These are phyloP conservation scores for Saccharomyces hybrid DNA, from an alignment of 1,139 yeast genomes.

Conservation along the genomic window DNA sequence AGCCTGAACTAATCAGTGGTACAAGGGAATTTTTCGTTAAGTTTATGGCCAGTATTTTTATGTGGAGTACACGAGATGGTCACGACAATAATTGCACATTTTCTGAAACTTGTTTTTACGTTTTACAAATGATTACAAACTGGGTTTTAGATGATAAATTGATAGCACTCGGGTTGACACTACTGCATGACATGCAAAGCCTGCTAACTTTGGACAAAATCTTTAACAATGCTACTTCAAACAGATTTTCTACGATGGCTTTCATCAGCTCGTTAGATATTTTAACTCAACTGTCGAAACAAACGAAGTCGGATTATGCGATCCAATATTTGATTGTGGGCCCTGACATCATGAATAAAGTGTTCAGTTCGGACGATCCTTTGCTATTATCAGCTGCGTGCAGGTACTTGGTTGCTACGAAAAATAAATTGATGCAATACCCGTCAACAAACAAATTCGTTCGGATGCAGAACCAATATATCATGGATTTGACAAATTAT, in stretches of 20 bases:
- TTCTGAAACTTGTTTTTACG: neutral
- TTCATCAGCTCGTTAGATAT: neutral
- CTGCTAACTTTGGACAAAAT: neutral
- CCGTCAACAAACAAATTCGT: slow-evolving; percentile 23
- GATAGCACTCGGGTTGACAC: neutral
- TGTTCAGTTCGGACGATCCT: slow-evolving; percentile 20
- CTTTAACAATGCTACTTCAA: neutral
- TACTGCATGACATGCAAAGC: neutral
- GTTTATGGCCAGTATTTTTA: neutral
- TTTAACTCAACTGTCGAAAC: neutral
- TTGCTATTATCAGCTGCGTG: slow-evolving; percentile 31
- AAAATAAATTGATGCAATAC: slow-evolving; percentile 28
- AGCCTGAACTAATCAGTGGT: neutral
- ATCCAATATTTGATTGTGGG: slow-evolving; percentile 1
- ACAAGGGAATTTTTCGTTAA: neutral
- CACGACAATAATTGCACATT: neutral
- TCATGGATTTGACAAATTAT: slow-evolving; percentile 54
- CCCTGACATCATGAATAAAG: slow-evolving; percentile 6
- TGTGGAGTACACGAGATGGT: neutral
- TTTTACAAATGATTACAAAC: neutral
- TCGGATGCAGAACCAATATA: slow-evolving; percentile 43
- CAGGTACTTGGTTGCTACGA: slow-evolving; percentile 42
- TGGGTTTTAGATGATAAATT: neutral
- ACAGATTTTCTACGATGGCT: neutral
- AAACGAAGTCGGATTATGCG: neutral